These are phyloP conservation scores for Leccinellum luteum DNA, from an alignment of 768 basidiomycete genomes.

Conservation along the genomic window DNA sequence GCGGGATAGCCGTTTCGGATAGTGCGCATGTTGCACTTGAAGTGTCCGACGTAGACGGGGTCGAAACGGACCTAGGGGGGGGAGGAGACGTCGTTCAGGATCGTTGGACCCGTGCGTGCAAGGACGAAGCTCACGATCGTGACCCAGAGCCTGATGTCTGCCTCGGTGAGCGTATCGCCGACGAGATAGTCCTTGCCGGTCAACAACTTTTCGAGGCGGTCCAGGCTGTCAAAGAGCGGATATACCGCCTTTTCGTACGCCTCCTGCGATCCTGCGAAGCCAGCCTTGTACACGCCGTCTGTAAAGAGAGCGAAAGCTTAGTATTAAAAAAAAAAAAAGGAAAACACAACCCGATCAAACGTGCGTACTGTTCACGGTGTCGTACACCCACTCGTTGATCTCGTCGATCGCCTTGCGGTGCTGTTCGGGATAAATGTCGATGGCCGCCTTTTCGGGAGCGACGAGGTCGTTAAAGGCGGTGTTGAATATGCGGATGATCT, in stretches of 20 bases:
- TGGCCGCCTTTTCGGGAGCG: constrained; percentile 56
- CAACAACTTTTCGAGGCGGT: constrained; percentile 76
- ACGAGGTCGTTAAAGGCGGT: constrained; percentile 74
- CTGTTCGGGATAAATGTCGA: constrained; percentile 78
- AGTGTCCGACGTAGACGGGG: constrained; percentile 85
- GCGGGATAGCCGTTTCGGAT: constrained; percentile 88
- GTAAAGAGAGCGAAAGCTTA: neutral
- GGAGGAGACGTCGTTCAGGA: too few species aligned
- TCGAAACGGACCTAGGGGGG: constrained; percentile 79
- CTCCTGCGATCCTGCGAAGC: constrained; percentile 78
- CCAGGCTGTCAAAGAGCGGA: constrained; percentile 75
- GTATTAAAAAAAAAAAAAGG: too few species aligned
- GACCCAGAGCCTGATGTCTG: constrained; percentile 86
- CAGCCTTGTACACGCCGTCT: constrained; percentile 88
- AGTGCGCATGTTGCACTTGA: constrained; percentile 89
- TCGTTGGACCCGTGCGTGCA: neutral
- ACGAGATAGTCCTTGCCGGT: constrained; percentile 80
- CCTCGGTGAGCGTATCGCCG: constrained; percentile 80
- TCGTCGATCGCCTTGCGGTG: constrained; percentile 76
- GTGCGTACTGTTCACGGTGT: constrained; percentile 73
- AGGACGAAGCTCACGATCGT: constrained; percentile 66
- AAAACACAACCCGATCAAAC: constrained; percentile 2
- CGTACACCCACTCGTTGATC: constrained; percentile 84
- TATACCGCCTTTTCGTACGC: constrained; percentile 80
- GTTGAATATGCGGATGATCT: constrained; percentile 95